Evolutionary conservation across 177 flowering plant species (phyloP), one percentile per base, ranked within the genome.

Genomic region (Vitis hybrid): DNA sequence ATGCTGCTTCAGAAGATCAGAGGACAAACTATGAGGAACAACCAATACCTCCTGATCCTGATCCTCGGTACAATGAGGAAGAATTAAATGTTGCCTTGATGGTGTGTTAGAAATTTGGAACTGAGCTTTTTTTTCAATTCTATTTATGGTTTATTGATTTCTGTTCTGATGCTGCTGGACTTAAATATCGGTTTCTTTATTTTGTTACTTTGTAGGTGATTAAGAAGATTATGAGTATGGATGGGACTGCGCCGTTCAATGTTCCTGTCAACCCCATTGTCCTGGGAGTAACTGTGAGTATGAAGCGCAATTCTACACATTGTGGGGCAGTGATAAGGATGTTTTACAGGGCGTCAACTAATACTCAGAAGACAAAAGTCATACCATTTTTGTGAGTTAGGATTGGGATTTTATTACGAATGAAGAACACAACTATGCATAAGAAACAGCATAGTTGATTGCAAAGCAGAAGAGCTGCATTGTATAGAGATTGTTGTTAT

Each of bases 201-300:
- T 26, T 26, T 26, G 30, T 26, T 10, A 26, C 58, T 39, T 10
- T 3, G 30, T 56, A 95, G 99, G 94, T 96, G 64, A 91, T 96
- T 54, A 88, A 81, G 81, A 92, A 92, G 82, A 79, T 96, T 56
- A 96, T 96, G 99, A 92, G 89, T 80, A 93, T 92, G 98, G 97
- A 94, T 72, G 98, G 98, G 62, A 97, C 99, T 55, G 97, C 88
- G 64, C 98, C 97, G 45, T 96, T 96, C 75, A 96, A 94, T 81
- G 83, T 68, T 60, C 99, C 99, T 6, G 99, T 96, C 66, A 78
- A 96, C 78, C 98, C 99, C 52, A 79, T 83, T 74, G 98, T 91
- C 70, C 79, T 96, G 51, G 97, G 97, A 72, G 91, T 94, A 66
- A 98, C 99, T 65, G 99, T 96, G 79, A 87, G 97, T 75, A 39